phyloP scores from a whole-genome alignment of 495 filamentous ascomycete species.

The Echria macrotheca region DNA sequence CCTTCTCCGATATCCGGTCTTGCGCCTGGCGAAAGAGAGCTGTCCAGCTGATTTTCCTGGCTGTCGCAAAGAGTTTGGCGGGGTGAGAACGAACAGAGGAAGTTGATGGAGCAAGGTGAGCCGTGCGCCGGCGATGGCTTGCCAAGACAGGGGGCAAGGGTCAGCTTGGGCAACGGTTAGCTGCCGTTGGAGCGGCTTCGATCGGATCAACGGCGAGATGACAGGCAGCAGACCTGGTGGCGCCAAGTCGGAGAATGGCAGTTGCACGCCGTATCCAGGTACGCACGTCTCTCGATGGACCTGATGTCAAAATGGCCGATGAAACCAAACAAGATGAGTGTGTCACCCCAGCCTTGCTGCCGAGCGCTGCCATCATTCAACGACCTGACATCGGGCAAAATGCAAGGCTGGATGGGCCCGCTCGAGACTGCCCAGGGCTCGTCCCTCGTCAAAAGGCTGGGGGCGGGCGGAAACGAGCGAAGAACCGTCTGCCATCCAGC shows the following conservation, averaged over 20 bases:
- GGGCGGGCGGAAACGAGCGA: too few relatives aligned
- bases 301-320: background rate
- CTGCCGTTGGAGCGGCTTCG: background rate
- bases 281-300: background rate
- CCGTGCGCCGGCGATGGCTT: constrained; percentile 10
- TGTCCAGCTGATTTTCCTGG: too few relatives aligned
- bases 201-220: constrained; percentile 1
- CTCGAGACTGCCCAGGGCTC: too few relatives aligned
- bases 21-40: too few relatives aligned
- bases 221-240: background rate
- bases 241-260: constrained; percentile 1
- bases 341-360: background rate
- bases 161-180: too few relatives aligned
- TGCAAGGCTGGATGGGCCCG: background rate
- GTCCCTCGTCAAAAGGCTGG: too few relatives aligned
- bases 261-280: background rate
- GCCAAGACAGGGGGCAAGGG: background rate
- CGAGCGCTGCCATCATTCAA: background rate
- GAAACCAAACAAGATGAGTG: background rate
- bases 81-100: too few relatives aligned
- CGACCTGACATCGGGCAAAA: background rate
- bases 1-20: too few relatives aligned
- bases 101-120: too few relatives aligned
- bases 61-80: too few relatives aligned
- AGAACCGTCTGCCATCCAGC: too few relatives aligned